These are phyloP conservation scores for Escallonia rubra DNA, from an alignment of 129 eudicot species.

Conservation along the genomic window DNA sequence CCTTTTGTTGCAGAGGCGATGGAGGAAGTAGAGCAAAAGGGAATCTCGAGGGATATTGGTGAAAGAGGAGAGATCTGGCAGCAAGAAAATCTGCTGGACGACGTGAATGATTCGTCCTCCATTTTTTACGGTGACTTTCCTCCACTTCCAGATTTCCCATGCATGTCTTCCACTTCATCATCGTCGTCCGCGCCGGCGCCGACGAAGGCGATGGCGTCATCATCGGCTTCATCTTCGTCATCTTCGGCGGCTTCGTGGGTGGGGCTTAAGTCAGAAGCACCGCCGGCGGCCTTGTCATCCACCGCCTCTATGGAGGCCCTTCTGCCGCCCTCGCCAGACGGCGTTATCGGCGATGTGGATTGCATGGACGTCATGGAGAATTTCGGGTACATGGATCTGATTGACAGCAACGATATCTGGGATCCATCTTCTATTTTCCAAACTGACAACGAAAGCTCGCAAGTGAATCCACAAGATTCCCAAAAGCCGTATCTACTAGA, in stretches of 20 bases:
- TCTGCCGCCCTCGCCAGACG: background rate
- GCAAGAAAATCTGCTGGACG: constrained; percentile 29
- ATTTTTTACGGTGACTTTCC: constrained; percentile 69
- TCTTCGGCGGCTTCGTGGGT: constrained; percentile 64
- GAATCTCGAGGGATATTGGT: constrained; percentile 11
- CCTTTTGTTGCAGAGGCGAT: constrained; percentile 12
- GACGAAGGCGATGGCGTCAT: constrained; percentile 24
- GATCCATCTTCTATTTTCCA: constrained; percentile 72
- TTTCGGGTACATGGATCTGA: constrained; percentile 77
- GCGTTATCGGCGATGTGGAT: constrained; percentile 37
- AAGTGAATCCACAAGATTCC: constrained; percentile 1
- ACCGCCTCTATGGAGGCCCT: constrained; percentile 26
- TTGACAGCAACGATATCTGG: constrained; percentile 66
- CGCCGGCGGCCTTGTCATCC: constrained; percentile 13
- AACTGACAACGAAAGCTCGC: constrained; percentile 15
- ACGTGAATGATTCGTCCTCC: constrained; percentile 42
- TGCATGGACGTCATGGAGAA: constrained; percentile 79
- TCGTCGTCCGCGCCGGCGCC: constrained; percentile 58
- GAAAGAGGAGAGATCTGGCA: constrained; percentile 39
- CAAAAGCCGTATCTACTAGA: background rate
- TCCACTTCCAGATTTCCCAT: constrained; percentile 67
- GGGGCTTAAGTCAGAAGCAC: constrained; percentile 34
- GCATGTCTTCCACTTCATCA: constrained; percentile 86
- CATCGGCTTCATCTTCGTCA: constrained; percentile 45
- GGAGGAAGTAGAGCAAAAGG: constrained; percentile 14